Conservation (phyloP, 2,329 filamentous ascomycete genomes). For the Claviceps sp. region DNA sequence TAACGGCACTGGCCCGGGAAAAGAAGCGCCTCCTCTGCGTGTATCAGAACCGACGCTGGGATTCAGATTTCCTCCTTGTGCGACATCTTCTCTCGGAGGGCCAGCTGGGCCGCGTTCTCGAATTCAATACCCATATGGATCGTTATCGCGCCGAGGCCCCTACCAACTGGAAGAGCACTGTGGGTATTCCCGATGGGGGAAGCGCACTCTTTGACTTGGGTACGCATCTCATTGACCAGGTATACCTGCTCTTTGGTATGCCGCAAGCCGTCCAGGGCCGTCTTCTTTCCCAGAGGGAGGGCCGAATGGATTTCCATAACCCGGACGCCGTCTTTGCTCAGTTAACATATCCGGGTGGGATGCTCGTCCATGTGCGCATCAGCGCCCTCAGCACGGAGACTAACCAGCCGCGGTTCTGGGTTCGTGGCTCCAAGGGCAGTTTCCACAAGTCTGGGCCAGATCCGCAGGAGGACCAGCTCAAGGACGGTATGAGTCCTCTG, state of each 20-base stretch:
- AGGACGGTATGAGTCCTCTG: slow-evolving; percentile 45
- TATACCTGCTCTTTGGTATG: slow-evolving; percentile 54
- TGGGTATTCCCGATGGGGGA: slow-evolving; percentile 47
- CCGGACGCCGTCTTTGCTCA: slow-evolving; percentile 50
- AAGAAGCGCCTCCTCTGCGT: slow-evolving; percentile 44
- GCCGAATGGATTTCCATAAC: slow-evolving; percentile 28
- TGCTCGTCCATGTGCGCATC: slow-evolving; percentile 57
- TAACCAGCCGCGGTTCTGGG: slow-evolving; percentile 62
- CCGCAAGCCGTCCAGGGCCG: slow-evolving; percentile 55
- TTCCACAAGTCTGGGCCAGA: slow-evolving; percentile 63
- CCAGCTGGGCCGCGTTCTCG: slow-evolving; percentile 55
- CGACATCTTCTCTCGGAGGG: slow-evolving; percentile 45
- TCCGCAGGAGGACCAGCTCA: slow-evolving; percentile 62
- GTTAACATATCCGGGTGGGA: slow-evolving; percentile 49
- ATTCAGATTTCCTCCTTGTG: slow-evolving; percentile 62
- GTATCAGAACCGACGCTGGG: slow-evolving; percentile 69
- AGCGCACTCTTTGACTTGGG: slow-evolving; percentile 63
- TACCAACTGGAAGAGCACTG: slow-evolving; percentile 51
- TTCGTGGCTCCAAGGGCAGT: slow-evolving; percentile 59
- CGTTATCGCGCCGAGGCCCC: slow-evolving; percentile 50
- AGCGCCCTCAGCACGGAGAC: slow-evolving; percentile 55
- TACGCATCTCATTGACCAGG: slow-evolving; percentile 65
- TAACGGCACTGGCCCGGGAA: slow-evolving; percentile 41
- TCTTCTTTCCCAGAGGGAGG: slow-evolving; percentile 51
- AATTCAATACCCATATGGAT: slow-evolving; percentile 74